These are phyloP conservation scores for Apiotrichum domesticum DNA, from an alignment of 1,284 basidiomycete species.

Conservation along the genomic window DNA sequence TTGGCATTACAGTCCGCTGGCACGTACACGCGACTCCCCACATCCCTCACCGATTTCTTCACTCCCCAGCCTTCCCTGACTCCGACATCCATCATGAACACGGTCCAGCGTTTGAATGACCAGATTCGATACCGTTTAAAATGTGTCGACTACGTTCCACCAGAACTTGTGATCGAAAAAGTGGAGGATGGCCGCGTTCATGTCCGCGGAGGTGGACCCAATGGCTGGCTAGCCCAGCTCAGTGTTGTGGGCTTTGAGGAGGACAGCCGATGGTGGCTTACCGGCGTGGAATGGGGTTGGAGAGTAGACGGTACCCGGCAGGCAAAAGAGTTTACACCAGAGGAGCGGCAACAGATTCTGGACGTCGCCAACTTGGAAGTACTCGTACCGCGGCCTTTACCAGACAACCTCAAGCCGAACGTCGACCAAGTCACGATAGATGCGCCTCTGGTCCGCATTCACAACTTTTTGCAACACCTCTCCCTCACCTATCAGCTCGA, in stretches of 20 bases:
- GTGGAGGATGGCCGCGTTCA: conserved; percentile 36
- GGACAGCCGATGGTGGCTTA: conserved; percentile 39
- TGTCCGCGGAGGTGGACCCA: conserved; percentile 22
- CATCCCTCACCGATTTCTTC: conserved; percentile 31
- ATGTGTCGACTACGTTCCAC: conserved; percentile 38
- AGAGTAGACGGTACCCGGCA: conserved; percentile 12
- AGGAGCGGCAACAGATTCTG: conserved; percentile 36
- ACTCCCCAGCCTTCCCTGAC: conserved; percentile 28
- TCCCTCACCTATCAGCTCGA: conserved; percentile 41
- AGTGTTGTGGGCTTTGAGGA: conserved; percentile 37
- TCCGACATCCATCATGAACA: conserved; percentile 24
- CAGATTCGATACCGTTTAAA: conserved; percentile 37
- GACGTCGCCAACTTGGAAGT: conserved; percentile 37
- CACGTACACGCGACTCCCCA: conserved; percentile 33
- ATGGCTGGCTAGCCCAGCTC: conserved; percentile 35
- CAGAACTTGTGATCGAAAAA: conserved; percentile 32
- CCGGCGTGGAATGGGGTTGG: conserved; percentile 42
- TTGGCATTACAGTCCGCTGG: conserved; percentile 29
- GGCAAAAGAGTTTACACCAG: conserved; percentile 20
- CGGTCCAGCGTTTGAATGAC: conserved; percentile 31
- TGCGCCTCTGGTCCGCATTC: conserved; percentile 36
- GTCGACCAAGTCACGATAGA: conserved; percentile 18
- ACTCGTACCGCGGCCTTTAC: conserved; percentile 19
- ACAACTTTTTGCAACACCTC: conserved; percentile 41
- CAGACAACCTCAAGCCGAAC: conserved; percentile 5